A percentile compares a stretch with the other conserved stretches of the same genome.
Evolutionary conservation across 2,329 filamentous ascomycete genomes (phyloP).

Genomic region (Bipolaris gigantea): DNA sequence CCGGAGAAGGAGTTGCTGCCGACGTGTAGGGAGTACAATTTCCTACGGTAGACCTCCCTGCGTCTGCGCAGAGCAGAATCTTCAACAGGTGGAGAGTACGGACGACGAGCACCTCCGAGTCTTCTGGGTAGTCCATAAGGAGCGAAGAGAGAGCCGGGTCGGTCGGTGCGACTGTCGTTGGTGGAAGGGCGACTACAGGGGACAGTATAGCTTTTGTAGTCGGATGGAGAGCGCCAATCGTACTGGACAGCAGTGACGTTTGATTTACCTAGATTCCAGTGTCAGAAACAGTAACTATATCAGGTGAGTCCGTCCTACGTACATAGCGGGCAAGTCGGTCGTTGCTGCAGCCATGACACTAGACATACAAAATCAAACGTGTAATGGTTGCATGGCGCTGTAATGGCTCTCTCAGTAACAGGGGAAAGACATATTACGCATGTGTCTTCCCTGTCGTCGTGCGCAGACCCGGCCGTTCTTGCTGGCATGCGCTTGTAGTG

Average conservation of each 20-base stretch:
- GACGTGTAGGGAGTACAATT: constrained; percentile 77
- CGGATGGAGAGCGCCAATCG: constrained; percentile 56
- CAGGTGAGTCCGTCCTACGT: constrained; percentile 46
- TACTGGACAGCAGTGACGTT: constrained; percentile 65
- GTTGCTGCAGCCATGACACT: constrained; percentile 75
- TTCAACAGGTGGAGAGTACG: constrained; percentile 29
- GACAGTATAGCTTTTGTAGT: constrained; percentile 63
- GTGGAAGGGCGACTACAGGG: constrained; percentile 33
- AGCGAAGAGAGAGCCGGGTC: constrained; percentile 14
- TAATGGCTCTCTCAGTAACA: constrained; percentile 71
- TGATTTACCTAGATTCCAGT: constrained; percentile 49
- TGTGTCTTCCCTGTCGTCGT: constrained; percentile 30
- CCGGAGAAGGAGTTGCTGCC: constrained; percentile 78
- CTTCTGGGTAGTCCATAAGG: constrained; percentile 23
- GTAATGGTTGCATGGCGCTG: constrained; percentile 75
- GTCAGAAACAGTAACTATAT: constrained; percentile 1
- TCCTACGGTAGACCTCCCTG: constrained; percentile 70
- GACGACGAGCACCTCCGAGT: constrained; percentile 19
- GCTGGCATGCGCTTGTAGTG: constrained; percentile 32
- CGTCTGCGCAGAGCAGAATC: constrained; percentile 61
- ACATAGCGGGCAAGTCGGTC: constrained; percentile 78
- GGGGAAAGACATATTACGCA: constrained; percentile 88
- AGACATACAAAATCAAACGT: constrained; percentile 87
- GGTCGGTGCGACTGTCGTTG: background rate
- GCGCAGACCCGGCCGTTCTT: constrained; percentile 14